These are phyloP conservation scores for Dacryopinax spathularia DNA, from an alignment of 768 basidiomycete genomes.

Conservation along the genomic window DNA sequence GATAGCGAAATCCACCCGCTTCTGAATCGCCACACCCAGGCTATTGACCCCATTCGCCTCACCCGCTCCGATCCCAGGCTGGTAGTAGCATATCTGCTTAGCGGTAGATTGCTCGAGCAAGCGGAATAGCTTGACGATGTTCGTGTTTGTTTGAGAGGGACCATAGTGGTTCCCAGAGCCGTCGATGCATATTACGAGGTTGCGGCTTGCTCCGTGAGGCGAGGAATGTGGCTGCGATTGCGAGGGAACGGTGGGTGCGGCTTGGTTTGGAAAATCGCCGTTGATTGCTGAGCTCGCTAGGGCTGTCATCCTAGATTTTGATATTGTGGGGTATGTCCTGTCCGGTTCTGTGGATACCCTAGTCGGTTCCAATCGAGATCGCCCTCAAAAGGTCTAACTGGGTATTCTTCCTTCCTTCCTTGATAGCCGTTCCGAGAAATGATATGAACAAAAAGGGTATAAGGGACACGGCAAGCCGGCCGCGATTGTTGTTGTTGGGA, in stretches of 20 bases:
- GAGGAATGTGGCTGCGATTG: not conserved
- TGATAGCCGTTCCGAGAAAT: too few species aligned
- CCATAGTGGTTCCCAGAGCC: not conserved
- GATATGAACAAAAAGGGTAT: too few species aligned
- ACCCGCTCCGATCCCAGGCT: not conserved
- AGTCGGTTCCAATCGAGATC: too few species aligned
- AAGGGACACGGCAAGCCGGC: too few species aligned
- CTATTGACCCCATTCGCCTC: not conserved
- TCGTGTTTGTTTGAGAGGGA: not conserved
- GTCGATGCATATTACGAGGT: not conserved
- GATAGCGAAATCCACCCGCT: not conserved
- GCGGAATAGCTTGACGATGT: not conserved
- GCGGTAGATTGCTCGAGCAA: not conserved
- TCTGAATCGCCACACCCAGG: not conserved
- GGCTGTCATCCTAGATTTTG: not conserved
- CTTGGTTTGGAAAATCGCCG: not conserved
- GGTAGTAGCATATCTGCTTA: not conserved
- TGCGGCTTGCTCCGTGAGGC: not conserved
- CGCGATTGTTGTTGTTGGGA: too few species aligned
- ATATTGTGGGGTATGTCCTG: not conserved
- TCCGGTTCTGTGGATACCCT: not conserved
- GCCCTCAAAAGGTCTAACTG: too few species aligned
- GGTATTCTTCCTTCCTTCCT: too few species aligned
- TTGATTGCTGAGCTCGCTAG: not conserved
- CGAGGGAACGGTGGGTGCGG: not conserved